Percentiles rank a stretch among this genome's conserved stretches.
These are phyloP conservation scores for Hibiscus syriacus DNA, from an alignment of 345 rosid genomes.

Conservation along the genomic window DNA sequence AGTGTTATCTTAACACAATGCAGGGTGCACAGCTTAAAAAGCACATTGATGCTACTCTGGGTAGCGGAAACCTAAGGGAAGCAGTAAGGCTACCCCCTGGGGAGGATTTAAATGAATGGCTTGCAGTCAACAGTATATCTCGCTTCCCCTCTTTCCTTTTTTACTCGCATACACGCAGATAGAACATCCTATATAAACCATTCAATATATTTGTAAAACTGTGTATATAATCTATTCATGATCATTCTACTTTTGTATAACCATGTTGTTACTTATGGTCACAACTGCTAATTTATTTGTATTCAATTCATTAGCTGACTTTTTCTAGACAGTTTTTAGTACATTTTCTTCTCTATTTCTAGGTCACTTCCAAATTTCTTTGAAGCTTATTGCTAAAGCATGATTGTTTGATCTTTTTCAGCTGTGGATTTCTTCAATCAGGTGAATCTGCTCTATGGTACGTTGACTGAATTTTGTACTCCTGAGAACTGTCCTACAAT, in stretches of 20 bases:
- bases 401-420: slow-evolving; percentile 33
- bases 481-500: slow-evolving; percentile 95
- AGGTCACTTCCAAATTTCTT: not conserved
- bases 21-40: slow-evolving; percentile 97
- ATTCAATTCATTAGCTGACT: slow-evolving; percentile 1
- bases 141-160: slow-evolving; percentile 1
- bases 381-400: slow-evolving; percentile 15
- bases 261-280: not conserved
- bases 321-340: not conserved
- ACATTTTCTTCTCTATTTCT: not conserved
- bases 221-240: slow-evolving; percentile 1
- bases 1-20: slow-evolving; percentile 15
- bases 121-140: slow-evolving; percentile 83
- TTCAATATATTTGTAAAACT: not conserved
- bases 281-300: not conserved
- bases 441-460: slow-evolving; percentile 96
- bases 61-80: slow-evolving; percentile 97
- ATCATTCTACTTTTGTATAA: not conserved
- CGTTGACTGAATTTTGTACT: slow-evolving; percentile 96
- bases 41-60: slow-evolving; percentile 96
- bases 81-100: slow-evolving; percentile 99
- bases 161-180: not conserved
- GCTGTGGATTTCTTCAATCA: slow-evolving; percentile 99
- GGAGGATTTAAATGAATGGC: slow-evolving; percentile 98
- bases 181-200: not conserved